phyloP scores from a whole-genome alignment of 495 filamentous ascomycete genomes.

The Arthonia radiata region DNA sequence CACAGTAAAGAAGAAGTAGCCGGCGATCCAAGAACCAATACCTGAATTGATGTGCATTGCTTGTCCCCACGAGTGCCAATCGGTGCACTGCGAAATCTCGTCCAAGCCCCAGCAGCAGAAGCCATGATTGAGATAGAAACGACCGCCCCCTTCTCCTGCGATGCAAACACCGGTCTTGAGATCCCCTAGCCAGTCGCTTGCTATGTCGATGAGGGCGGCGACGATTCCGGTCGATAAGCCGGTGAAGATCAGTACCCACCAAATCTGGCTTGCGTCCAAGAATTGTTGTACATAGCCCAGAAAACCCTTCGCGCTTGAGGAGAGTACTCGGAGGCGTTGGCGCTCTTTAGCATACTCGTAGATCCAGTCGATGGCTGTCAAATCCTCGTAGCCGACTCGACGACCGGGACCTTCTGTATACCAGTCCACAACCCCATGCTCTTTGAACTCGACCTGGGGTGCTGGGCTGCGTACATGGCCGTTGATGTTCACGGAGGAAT shows the following conservation, averaged over 20 bases:
- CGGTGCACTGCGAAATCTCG: conserved; percentile 45
- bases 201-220: conserved; percentile 73
- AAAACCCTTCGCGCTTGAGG: conserved; percentile 40
- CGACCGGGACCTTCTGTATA: conserved; percentile 75
- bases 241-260: conserved; percentile 59
- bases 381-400: conserved; percentile 81
- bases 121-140: conserved; percentile 66
- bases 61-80: conserved; percentile 66
- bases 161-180: conserved; percentile 80
- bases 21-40: conserved; percentile 50
- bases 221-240: conserved; percentile 62
- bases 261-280: conserved; percentile 69
- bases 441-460: too few relatives aligned
- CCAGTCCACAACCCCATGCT: too few relatives aligned
- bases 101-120: conserved; percentile 91
- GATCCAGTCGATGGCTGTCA: conserved; percentile 98
- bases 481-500: too few relatives aligned
- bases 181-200: conserved; percentile 90
- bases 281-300: conserved; percentile 46
- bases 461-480: too few relatives aligned
- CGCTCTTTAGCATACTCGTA: conserved; percentile 96
- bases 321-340: conserved; percentile 55
- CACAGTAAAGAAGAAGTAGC: conserved; percentile 64
- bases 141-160: conserved; percentile 44
- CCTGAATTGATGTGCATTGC: conserved; percentile 38